Evolutionary conservation across 1,284 basidiomycete species (phyloP), one percentile per base, ranked within the genome.

Genomic region (Rhodotorula glutinis): DNA sequence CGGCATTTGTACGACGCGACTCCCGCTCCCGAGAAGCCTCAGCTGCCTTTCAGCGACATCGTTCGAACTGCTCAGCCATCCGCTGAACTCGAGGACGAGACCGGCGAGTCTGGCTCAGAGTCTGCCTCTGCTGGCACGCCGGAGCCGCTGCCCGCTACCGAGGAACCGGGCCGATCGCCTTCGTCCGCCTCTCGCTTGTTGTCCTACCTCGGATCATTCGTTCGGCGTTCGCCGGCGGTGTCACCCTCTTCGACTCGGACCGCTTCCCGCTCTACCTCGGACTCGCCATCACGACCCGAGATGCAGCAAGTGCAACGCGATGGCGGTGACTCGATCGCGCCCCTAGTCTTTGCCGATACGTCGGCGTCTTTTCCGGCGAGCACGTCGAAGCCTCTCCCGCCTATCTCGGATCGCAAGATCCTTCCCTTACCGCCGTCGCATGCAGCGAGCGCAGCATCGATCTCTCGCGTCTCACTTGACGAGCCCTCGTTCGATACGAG

Each of bases 1-100:
- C 57, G 68, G 3, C 69, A 73, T 51, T 60, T 73, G 14, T 73
- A 65, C 41, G 71, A 70, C 38, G 68, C 63, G 19, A 53, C 61
- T 1, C 61, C 61, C 2, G 53, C 64, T 21, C 61, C 62, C 25
- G 70, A 60, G 46, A 71, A 71, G 51, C 67, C 67, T 25, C 53
- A 40, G 27, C 40, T 71, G 2, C 70, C 70, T 41, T 30, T 59
- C 11, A 55, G 47, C 19, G 66, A 58, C 29, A 11, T 29, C 47
- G 49, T 57, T 10, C 60, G 57, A 27, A 11, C 17, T 13, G 8
- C 49, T 16, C 30, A 27, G 19, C 25, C 41, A 3, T 29, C 41
- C 30, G 46, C 40, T 3, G 46, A 44, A 14, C 33, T 25, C 13
- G 40, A 49, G 25, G 56, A 51, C 25, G 30, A 40, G 0, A 53